Conservation (phyloP, 2,329 filamentous ascomycete species). For the Cadophora malorum region DNA sequence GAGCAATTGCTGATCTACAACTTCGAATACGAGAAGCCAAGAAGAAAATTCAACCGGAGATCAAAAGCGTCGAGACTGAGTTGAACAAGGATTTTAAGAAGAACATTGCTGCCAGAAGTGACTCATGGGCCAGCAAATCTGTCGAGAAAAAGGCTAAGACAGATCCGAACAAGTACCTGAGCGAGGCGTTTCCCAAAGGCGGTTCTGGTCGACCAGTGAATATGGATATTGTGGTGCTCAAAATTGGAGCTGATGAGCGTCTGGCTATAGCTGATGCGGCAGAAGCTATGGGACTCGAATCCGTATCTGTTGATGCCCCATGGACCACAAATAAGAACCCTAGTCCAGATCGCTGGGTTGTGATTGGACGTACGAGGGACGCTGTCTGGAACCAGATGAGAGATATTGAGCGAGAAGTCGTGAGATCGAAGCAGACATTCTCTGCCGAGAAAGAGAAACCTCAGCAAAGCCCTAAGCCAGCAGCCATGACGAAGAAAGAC, state of each 20-base stretch:
- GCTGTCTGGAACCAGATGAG: conserved; percentile 34
- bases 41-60: conserved; percentile 30
- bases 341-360: conserved; percentile 30
- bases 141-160: conserved; percentile 30
- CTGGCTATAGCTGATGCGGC: conserved; percentile 22
- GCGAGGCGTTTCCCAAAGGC: conserved; percentile 29
- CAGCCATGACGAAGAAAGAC: not conserved
- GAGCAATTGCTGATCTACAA: conserved; percentile 31
- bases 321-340: conserved; percentile 27
- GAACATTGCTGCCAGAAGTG: conserved; percentile 23
- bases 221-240: conserved; percentile 31
- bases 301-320: conserved; percentile 28
- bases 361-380: conserved; percentile 32
- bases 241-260: conserved; percentile 21
- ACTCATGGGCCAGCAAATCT: conserved; percentile 23
- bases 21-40: conserved; percentile 32
- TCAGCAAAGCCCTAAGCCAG: no score
- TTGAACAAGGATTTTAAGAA: conserved; percentile 33
- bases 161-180: conserved; percentile 27
- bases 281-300: conserved; percentile 24
- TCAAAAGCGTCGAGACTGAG: conserved; percentile 28
- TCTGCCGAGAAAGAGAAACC: conserved; percentile 6
- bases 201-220: conserved; percentile 31
- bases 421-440: conserved; percentile 23
- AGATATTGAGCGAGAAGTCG: conserved; percentile 27